Conservation (phyloP, 768 basidiomycete genomes). For the Panus rudis region DNA sequence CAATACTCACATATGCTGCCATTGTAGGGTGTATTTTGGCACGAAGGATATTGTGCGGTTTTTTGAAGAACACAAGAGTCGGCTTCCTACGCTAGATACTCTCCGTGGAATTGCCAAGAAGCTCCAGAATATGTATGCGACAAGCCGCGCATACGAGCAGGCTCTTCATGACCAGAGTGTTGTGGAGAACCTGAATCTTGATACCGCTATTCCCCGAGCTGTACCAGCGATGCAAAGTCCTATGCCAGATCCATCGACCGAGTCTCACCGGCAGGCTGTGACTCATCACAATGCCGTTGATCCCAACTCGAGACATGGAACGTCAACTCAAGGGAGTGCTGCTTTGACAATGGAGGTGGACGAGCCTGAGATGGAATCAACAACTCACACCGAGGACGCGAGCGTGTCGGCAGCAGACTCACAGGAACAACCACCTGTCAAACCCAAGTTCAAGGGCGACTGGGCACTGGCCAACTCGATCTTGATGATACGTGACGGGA, state of each 20-base stretch:
- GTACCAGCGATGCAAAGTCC: neutral
- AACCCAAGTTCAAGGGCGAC: neutral
- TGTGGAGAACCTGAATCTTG: neutral
- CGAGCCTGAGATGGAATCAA: neutral
- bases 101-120: neutral
- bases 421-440: neutral
- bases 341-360: neutral
- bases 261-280: neutral
- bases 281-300: neutral
- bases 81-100: neutral
- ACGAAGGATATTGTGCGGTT: neutral
- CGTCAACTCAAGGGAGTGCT: neutral
- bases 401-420: neutral
- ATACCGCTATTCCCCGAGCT: neutral
- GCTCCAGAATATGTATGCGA: neutral
- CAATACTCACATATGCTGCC: neutral
- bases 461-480: slow-evolving; percentile 5
- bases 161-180: neutral
- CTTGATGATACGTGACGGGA: slow-evolving; percentile 4
- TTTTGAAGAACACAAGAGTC: neutral
- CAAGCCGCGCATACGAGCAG: neutral
- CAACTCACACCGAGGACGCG: neutral
- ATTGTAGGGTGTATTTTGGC: neutral
- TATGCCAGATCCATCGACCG: neutral
- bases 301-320: no score